Conservation (phyloP, 441 rosid genomes). For the Syzygium malaccense region DNA sequence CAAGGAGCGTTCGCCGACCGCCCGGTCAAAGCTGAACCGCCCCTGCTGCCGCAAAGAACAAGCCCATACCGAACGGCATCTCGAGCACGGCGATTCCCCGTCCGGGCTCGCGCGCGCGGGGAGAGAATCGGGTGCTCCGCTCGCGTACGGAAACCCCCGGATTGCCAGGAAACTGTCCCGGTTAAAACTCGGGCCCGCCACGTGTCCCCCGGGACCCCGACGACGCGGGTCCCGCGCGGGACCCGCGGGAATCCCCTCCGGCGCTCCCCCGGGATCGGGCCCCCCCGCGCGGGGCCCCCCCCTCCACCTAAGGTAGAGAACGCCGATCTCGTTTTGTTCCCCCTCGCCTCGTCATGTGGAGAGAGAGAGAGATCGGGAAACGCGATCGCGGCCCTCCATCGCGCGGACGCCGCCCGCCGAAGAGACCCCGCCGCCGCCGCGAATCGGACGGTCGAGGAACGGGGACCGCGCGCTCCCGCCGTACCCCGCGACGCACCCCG, state of each 20-base stretch:
- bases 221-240: background rate
- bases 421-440: background rate
- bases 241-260: background rate
- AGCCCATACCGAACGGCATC: accelerated
- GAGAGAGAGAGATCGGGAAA: background rate
- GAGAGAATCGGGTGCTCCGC: background rate
- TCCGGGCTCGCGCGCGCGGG: accelerated
- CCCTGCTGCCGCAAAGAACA: accelerated
- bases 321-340: background rate
- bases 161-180: too few species aligned
- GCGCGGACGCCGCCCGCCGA: background rate
- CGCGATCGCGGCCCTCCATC: background rate
- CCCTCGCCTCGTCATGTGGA: background rate
- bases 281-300: background rate
- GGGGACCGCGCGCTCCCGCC: background rate
- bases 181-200: too few species aligned
- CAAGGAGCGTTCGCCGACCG: background rate
- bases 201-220: background rate
- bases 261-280: too few species aligned
- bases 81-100: background rate
- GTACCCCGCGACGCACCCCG: background rate
- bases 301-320: background rate
- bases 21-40: background rate
- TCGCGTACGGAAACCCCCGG: too few species aligned
- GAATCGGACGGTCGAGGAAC: background rate